phyloP scores from a whole-genome alignment of 129 eudicot genomes.

The Pseudognaphalium luteoalbum region DNA sequence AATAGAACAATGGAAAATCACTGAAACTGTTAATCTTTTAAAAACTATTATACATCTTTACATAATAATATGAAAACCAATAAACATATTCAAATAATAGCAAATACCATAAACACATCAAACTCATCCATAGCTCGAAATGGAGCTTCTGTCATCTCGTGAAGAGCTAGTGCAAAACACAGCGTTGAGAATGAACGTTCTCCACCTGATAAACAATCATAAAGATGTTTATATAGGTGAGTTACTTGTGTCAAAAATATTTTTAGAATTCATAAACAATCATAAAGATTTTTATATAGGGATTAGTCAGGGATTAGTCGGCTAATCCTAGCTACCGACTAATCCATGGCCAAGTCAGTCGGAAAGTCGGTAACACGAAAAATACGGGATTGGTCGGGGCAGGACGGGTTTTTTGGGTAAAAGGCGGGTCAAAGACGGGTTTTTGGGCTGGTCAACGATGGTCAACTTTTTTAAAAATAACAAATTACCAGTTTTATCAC shows the following conservation, averaged over 20 bases:
- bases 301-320: no score
- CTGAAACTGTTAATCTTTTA: neutral
- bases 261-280: no score
- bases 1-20: neutral
- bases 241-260: neutral
- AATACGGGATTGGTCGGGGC: no score
- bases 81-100: neutral
- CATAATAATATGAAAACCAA: neutral
- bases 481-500: no score
- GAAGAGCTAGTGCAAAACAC: conserved; percentile 93
- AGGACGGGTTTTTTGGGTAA: no score
- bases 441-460: no score
- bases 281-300: no score
- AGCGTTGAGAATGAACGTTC: conserved; percentile 93
- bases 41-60: neutral
- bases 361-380: no score
- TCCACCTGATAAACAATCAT: conserved; percentile 60
- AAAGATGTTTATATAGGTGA: conserved; percentile 1
- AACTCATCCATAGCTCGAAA: conserved; percentile 99
- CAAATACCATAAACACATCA: conserved; percentile 93
- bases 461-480: no score
- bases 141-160: conserved; percentile 96
- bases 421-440: no score
- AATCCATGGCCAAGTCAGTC: no score
- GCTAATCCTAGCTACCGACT: no score